A percentile compares a stretch with the other conserved stretches of the same genome.
Conservation (phyloP, 1,284 basidiomycete genomes). For the Taiwanofungus camphoratus region DNA sequence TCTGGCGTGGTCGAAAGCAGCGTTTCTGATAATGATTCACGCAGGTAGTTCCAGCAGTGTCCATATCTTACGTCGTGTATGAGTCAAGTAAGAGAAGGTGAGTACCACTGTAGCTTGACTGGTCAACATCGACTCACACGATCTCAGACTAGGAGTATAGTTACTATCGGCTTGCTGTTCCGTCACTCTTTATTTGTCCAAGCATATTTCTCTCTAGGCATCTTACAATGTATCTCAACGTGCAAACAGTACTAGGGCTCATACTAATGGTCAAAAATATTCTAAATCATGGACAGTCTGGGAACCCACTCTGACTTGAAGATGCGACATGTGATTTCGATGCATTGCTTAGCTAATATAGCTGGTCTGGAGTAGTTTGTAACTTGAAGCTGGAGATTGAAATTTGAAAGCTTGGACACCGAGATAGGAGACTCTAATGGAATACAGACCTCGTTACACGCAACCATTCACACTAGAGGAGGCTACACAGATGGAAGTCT, state of each 20-base stretch:
- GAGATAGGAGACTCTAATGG: too few species aligned
- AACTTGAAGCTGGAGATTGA: too few species aligned
- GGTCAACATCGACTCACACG: conserved; percentile 5
- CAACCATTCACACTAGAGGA: conserved; percentile 75
- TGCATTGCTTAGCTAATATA: conserved; percentile 11
- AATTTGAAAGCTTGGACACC: too few species aligned
- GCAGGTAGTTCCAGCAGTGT: conserved; percentile 89
- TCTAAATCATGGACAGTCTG: neutral
- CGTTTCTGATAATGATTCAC: neutral
- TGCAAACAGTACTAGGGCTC: conserved; percentile 4
- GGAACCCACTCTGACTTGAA: neutral
- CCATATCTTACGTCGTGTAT: conserved; percentile 91
- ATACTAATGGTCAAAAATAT: neutral
- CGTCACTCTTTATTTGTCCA: conserved; percentile 17
- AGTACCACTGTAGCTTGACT: conserved; percentile 22
- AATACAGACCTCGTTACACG: conserved; percentile 56
- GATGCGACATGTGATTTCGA: too few species aligned
- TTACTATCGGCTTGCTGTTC: conserved; percentile 21
- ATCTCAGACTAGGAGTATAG: conserved; percentile 43
- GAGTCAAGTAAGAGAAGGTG: conserved; percentile 76
- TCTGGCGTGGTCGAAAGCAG: neutral
- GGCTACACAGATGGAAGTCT: conserved; percentile 59
- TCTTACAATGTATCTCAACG: conserved; percentile 22
- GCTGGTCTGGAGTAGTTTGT: too few species aligned
- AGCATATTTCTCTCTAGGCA: conserved; percentile 11